Base-by-base conservation (phyloP, 345 rosid genomes). In the Excoecaria cochinchinensis region DNA sequence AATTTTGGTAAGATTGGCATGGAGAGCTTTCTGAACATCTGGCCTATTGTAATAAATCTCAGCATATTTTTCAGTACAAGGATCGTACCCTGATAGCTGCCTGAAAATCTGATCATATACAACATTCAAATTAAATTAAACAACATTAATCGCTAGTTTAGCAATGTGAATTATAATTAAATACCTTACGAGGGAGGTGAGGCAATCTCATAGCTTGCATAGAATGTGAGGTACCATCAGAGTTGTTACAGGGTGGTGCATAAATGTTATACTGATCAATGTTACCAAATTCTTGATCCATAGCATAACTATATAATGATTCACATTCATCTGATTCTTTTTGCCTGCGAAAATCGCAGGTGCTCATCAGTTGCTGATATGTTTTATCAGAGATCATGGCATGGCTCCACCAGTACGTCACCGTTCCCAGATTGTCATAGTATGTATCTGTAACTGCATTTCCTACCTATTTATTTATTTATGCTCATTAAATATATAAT, bases 321-420 rank as follows among this genome's bases (percentile, higher is more conserved):
- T 93, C 98, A 31, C 99, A 96, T 75, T 96, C 95, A 15, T 89
- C 86, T 6, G 99, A 90, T 67, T 90, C 94, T 79, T 90, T 90
- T 79, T 90, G 95, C 67, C 82, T 84, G 36, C 89, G 79, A 67
- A 96, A 96, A 81, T 92, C 94, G 12, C 99, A 96, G 2, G 94
- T 86, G 86, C 87, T 89, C 51, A 93, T 83, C 70, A 96, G 90
- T 79, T 92, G 92, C 77, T 74, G 85, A 70, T 92, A 96, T 1
- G 98, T 96, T 74, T 73, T 79, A 46, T 96, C 99, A 0, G 99
- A 96, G 53, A 96, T 96, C 97, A 92, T 96, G 1, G 99, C 99
- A 65, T 96, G 99, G 80, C 98, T 96, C 99, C 99, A 96, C 98
- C 99, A 96, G 65, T 91, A 96, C 38, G 90, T 87, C 79, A 96